Base-by-base conservation (phyloP, 352 stramenopile genomes). In the Phytophthora rubi region DNA sequence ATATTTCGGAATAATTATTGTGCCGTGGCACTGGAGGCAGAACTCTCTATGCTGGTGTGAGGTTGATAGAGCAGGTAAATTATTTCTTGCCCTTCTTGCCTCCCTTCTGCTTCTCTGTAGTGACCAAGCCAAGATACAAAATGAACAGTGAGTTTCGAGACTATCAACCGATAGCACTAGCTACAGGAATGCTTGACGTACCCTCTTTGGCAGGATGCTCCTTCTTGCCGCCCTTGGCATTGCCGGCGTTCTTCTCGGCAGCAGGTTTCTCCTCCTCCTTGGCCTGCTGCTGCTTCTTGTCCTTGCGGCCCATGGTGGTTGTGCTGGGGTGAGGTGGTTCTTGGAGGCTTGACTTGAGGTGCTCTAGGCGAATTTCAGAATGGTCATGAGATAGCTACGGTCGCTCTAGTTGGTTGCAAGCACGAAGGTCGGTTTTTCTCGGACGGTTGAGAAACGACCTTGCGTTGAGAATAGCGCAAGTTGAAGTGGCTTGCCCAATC, bases 291-390 rank as follows among this genome's bases (percentile, higher is more conserved):
- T 72, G 65, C 42, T 60, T 62, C 53, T 66, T 78, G 58, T 78
- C 72, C 59, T 78, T 81, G 62, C 70, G 73, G 58, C 42, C 70
- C 73, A 81, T 81, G 16, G 45, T 73, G 18, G 21, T 21, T 61
- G 23, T 52, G 26, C 26, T 23, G 42, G 6, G n/a, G 16, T 13
- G 44, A 13, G 44, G 61, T 59, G 33, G 42, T 59, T 32, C 51
- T 53, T 52, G 33, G 42, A 48, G 18, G 1, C 23, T 63, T 28
- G 32, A 35, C 55, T 71, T 75, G 53, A 26, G 62, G 30, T 37
- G 23, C 30, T 67, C 7, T 59, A 62, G 42, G 51, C 35, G 53
- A 58, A 61, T 62, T 39, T 10, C 16, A 58, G 56, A 76, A 68
- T 72, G 69, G 53, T 9, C 10, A 33, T 1, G 23, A 30, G 21